phyloP scores from a whole-genome alignment of 2,329 filamentous ascomycete genomes.

The Microdochium bolleyi region DNA sequence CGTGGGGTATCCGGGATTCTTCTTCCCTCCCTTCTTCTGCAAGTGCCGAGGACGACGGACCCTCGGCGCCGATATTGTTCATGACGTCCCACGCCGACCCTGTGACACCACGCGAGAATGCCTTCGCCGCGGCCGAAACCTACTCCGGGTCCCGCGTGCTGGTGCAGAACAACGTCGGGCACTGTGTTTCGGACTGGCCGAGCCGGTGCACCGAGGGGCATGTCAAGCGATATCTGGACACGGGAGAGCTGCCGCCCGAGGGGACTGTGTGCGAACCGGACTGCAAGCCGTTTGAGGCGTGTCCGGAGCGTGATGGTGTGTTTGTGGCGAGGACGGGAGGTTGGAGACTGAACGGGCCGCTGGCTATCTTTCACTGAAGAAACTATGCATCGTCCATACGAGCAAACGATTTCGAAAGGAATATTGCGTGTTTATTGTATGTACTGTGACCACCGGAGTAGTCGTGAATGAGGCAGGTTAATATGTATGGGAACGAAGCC shows the following conservation, averaged over 20 bases:
- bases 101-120: conserved; percentile 34
- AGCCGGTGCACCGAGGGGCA: conserved; percentile 5
- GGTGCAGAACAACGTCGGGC: conserved; percentile 11
- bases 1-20: conserved; percentile 9
- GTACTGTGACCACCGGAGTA: too few relatives aligned
- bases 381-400: too few relatives aligned
- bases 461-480: too few relatives aligned
- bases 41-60: conserved; percentile 20
- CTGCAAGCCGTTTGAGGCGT: conserved; percentile 10
- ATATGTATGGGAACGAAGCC: too few relatives aligned
- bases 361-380: too few relatives aligned
- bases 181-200: conserved; percentile 3
- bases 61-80: conserved; percentile 34
- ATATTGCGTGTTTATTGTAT: too few relatives aligned
- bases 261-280: conserved; percentile 7
- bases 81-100: conserved; percentile 34
- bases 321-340: not conserved
- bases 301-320: conserved; percentile 4
- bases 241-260: conserved; percentile 6
- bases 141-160: conserved; percentile 10
- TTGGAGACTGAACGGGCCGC: not conserved
- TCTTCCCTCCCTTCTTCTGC: conserved; percentile 9
- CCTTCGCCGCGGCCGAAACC: conserved; percentile 11
- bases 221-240: conserved; percentile 7
- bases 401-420: too few relatives aligned